Conservation (phyloP, 2,329 filamentous ascomycete species). For the Pseudogymnoascus sp. region DNA sequence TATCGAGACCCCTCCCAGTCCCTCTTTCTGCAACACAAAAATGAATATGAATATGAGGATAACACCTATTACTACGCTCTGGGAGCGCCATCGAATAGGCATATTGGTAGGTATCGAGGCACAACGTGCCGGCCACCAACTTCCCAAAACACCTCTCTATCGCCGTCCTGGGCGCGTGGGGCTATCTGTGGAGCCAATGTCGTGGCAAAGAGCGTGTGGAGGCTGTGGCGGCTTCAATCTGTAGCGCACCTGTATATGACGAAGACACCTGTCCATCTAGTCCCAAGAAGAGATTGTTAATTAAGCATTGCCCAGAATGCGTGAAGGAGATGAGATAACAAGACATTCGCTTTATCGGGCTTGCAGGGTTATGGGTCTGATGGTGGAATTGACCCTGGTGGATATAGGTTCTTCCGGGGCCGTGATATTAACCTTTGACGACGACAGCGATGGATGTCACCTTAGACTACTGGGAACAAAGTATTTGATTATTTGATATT, state of each 20-base stretch:
- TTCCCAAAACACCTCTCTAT: neutral
- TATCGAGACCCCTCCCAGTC: neutral
- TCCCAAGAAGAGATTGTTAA: neutral
- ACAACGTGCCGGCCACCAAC: neutral
- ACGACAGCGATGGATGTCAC: neutral
- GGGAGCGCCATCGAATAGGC: neutral
- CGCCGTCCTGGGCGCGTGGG: neutral
- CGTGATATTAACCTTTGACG: neutral
- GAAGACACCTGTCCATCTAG: neutral
- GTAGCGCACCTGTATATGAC: constrained; percentile 1
- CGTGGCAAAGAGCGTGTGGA: neutral
- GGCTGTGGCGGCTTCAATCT: neutral
- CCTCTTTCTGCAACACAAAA: neutral
- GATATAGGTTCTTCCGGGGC: neutral
- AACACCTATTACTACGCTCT: neutral
- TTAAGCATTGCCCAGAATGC: constrained; percentile 4
- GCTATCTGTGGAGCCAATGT: neutral
- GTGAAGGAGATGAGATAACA: neutral
- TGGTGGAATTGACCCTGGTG: neutral
- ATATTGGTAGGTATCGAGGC: neutral
- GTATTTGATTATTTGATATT: neutral
- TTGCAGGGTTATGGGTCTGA: neutral
- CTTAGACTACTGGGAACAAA: neutral
- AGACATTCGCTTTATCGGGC: neutral
- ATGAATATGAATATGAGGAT: neutral